Evolutionary conservation across 202 grass and related monocot genomes (phyloP), one percentile per base, ranked within the genome.

Genomic region (Carex arenaria): DNA sequence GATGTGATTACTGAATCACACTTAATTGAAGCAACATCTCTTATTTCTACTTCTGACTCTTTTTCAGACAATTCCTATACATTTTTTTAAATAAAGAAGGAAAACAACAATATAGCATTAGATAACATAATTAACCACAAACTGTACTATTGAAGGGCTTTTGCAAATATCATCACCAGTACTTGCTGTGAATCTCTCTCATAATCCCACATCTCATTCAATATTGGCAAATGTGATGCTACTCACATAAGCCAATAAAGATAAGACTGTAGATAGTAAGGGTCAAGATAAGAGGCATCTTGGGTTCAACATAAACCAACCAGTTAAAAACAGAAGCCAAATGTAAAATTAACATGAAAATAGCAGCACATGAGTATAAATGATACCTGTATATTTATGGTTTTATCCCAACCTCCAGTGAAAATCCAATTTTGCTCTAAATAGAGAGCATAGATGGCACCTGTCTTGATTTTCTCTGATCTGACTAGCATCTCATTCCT

Each of bases 341-440:
- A n/a, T 77, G 52, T 59, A 34, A 55, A 77, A 43, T 34, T 42
- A 69, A 42, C 67, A 43, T 42, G 60, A 26, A 62, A 20, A 51
- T 7, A 47, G 52, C 73, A 77, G 47, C 14, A 19, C 53, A 59
- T 17, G 10, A 17, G n/a, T 77, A 77, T 5, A 72, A 74, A 61
- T 20, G 14, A 61, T 59, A 98, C 91, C 91, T 94, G 88, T 77
- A 99, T 87, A 82, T 89, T 86, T 67, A 95, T 79, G 68, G 81
- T 13, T 95, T 92, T 99, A 89, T 94, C 90, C 93, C 89, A 92
- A 64, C 93, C 96, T 86, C 89, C 93, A 76, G 83, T 84, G 84
- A 93, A 99, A 17, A 99, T 77, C 79, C 83, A 94, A 66, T 93
- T 92, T 26, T 82, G 84, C 32, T 90, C 82, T 57, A 93, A 84